Base-by-base conservation (phyloP, 2,329 filamentous ascomycete species). In the Xylariales sp. region DNA sequence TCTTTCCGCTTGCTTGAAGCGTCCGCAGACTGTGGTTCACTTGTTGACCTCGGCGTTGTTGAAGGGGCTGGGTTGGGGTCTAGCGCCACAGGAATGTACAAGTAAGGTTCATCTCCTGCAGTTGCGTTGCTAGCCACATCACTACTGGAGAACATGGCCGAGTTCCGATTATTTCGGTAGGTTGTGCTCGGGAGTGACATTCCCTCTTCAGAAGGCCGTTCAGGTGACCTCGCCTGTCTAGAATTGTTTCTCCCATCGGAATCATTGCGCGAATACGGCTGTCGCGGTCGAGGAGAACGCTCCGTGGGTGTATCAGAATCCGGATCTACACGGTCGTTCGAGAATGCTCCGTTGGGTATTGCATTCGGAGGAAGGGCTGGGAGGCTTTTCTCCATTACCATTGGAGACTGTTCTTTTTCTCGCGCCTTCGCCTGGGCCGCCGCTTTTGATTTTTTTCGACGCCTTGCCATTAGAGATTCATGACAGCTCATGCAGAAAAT, bases 401-500 rank as follows among this genome's bases (percentile, higher is more conserved):
- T 78, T 15, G 82, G 76, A 36, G 72, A 79, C 31, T 66, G 61
- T 13, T 83, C 79, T 57, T 83, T 82, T 48, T 81, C 78, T 52
- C 77, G 70, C 35, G 72, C 63, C 52, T 82, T 82, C 33, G 76
- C 72, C 44, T 74, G 71, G 1, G 75, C 72, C 29, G 76, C 72
- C 37, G 81, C 76, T 61, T 88, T 89, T 27, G 84, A 83, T 61
- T 88, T 89, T 67, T 97, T 96, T 55, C 88, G 78, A 47, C 91
- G 78, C 46, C 91, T 76, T 34, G 91, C 88, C 89, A 97, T 97
- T 37, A 98, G 67, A 19, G 88, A 93, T 64, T 98, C 93, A 58
- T 98, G 93, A 60, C 93, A 98, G 56, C 84, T 89, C 93, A 98
- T 98, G 68, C 93, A 98, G 60, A 98, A 97, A 52, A 98, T 98